phyloP scores from a whole-genome alignment of 495 filamentous ascomycete species.

The Umbilicaria muhlenbergii region DNA sequence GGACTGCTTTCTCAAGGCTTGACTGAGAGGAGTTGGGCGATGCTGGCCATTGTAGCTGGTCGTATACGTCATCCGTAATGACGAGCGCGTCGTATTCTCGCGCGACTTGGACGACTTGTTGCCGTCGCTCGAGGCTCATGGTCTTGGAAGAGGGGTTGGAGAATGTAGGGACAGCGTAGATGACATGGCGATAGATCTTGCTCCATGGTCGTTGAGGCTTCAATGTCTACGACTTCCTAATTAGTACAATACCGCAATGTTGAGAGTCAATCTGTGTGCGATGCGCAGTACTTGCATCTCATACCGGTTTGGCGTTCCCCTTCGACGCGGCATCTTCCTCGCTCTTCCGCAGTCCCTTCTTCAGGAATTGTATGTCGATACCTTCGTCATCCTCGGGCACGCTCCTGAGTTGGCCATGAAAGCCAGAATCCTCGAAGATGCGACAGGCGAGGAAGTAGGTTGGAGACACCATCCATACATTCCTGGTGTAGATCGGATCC shows the following conservation, averaged over 20 bases:
- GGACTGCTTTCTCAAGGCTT: constrained; percentile 23
- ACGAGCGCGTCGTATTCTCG: constrained; percentile 60
- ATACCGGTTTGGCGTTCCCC: constrained; percentile 26
- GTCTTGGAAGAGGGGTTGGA: constrained; percentile 68
- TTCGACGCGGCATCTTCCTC: constrained; percentile 18
- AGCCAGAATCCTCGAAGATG: constrained; percentile 68
- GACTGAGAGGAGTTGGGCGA: constrained; percentile 13
- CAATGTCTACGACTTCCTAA: constrained; percentile 14
- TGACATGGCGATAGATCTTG: constrained; percentile 66
- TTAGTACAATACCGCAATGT: background rate
- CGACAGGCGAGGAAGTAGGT: constrained; percentile 65
- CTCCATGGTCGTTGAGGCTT: constrained; percentile 30
- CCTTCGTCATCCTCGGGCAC: constrained; percentile 65
- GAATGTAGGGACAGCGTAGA: constrained; percentile 74
- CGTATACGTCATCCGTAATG: constrained; percentile 84
- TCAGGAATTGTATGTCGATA: constrained; percentile 45
- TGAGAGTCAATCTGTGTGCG: too few species aligned
- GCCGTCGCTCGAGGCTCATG: constrained; percentile 45
- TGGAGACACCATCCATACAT: constrained; percentile 66
- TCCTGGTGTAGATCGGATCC: constrained; percentile 57
- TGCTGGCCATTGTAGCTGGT: constrained; percentile 61
- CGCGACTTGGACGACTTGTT: constrained; percentile 49
- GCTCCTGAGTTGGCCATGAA: constrained; percentile 41
- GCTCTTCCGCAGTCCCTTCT: constrained; percentile 26
- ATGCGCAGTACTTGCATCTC: background rate